Conservation (phyloP, 257 asterid genomes). For the Sherardia arvensis region DNA sequence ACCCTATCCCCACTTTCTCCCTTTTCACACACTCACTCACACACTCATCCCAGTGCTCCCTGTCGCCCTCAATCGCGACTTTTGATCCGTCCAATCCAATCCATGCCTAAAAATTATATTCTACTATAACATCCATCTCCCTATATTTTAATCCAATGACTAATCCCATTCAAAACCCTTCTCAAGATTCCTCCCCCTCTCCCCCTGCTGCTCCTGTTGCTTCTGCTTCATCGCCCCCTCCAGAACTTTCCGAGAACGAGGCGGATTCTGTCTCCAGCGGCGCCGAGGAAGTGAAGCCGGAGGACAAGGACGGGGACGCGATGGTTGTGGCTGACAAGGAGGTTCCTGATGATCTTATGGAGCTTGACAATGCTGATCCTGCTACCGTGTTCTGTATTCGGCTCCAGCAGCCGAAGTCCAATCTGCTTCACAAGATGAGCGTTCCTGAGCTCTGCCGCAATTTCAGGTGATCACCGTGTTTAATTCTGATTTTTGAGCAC, state of each 20-base stretch:
- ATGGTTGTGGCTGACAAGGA: slow-evolving; percentile 50
- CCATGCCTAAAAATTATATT: slow-evolving; percentile 11
- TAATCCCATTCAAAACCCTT: slow-evolving; percentile 5
- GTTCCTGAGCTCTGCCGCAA: slow-evolving; percentile 98
- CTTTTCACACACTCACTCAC: slow-evolving; percentile 26
- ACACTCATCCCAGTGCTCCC: slow-evolving; percentile 56
- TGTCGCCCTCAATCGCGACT: slow-evolving; percentile 96
- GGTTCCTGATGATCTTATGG: slow-evolving; percentile 45
- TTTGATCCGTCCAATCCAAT: slow-evolving; percentile 43
- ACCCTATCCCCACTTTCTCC: slow-evolving; percentile 38
- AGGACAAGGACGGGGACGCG: slow-evolving; percentile 21
- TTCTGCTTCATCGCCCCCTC: slow-evolving; percentile 17
- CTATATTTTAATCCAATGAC: slow-evolving; percentile 24
- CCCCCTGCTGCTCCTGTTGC: no score
- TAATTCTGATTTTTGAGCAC: background rate
- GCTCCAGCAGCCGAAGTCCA: slow-evolving; percentile 75
- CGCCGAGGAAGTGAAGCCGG: slow-evolving; percentile 11
- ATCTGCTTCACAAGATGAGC: slow-evolving; percentile 82
- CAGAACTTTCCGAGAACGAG: slow-evolving; percentile 19
- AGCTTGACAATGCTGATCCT: slow-evolving; percentile 47
- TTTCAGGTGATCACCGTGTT: slow-evolving; percentile 47
- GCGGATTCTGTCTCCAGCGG: background rate
- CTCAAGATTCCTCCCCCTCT: slow-evolving; percentile 32
- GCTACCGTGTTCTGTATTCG: slow-evolving; percentile 72
- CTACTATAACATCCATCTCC: slow-evolving; percentile 7